Evolutionary conservation across 1,284 basidiomycete genomes (phyloP).

Genomic region (Erythrobasidium hasegawianum): DNA sequence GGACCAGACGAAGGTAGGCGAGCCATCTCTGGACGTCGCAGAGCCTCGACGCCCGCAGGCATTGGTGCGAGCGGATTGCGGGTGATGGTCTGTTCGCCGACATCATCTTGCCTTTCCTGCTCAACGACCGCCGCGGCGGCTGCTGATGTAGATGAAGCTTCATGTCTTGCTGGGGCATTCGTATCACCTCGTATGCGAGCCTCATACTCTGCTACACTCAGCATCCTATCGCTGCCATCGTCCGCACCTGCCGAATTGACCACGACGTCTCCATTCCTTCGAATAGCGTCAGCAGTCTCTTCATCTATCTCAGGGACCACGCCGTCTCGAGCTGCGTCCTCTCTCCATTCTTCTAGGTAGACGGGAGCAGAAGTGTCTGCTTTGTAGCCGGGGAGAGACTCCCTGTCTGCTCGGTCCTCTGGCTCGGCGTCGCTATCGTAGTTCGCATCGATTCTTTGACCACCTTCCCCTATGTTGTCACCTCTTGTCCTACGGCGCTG

Average conservation of each 20-base stretch:
- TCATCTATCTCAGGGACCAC: neutral
- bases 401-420: neutral
- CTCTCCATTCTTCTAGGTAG: conserved; percentile 4
- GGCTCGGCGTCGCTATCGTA: neutral
- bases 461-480: conserved; percentile 2
- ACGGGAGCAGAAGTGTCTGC: neutral
- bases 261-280: neutral
- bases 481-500: conserved; percentile 6
- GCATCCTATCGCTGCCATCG: neutral
- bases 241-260: neutral
- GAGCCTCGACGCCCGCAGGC: too few species aligned
- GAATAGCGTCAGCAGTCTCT: conserved; percentile 1
- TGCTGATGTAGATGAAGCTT: neutral
- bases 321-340: neutral
- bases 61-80: neutral
- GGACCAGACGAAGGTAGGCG: too few species aligned
- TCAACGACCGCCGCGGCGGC: neutral
- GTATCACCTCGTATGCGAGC: conserved; percentile 5
- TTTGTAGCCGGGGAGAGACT: conserved; percentile 7
- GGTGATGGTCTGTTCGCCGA: neutral
- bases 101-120: neutral
- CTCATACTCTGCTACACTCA: conserved; percentile 8
- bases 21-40: too few species aligned
- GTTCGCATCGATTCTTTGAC: neutral
- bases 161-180: neutral